phyloP scores from a whole-genome alignment of 1,139 yeast genomes.

The Zygotorulaspora mrakii region DNA sequence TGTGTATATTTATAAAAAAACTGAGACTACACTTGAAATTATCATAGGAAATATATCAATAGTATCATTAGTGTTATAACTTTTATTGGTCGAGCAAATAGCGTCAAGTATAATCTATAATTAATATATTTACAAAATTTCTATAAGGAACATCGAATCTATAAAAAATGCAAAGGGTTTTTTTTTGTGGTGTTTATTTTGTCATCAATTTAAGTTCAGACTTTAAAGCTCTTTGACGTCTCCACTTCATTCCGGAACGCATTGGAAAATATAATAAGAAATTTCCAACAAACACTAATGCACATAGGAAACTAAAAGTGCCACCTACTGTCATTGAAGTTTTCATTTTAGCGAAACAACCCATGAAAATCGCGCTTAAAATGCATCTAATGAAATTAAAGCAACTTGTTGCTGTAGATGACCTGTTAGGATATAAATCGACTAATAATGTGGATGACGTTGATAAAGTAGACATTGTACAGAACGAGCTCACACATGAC shows the following conservation, averaged over 20 bases:
- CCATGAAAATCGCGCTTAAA: slow-evolving; percentile 58
- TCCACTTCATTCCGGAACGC: slow-evolving; percentile 35
- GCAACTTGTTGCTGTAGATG: slow-evolving; percentile 61
- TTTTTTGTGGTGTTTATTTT: neutral
- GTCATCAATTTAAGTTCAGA: slow-evolving; percentile 15
- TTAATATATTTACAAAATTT: neutral
- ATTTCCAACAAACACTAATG: slow-evolving; percentile 28
- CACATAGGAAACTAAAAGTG: slow-evolving; percentile 54
- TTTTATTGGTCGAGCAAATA: too few species aligned
- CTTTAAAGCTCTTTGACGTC: slow-evolving; percentile 24
- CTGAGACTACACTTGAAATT: slow-evolving; percentile 2
- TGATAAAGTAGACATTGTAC: slow-evolving; percentile 51
- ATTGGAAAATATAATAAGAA: slow-evolving; percentile 32
- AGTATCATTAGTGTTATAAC: too few species aligned
- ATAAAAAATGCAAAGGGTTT: slow-evolving; percentile 1
- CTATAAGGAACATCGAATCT: neutral
- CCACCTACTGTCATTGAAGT: slow-evolving; percentile 55
- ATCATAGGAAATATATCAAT: too few species aligned
- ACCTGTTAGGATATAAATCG: slow-evolving; percentile 55
- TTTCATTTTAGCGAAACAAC: slow-evolving; percentile 58
- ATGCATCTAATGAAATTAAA: slow-evolving; percentile 60
- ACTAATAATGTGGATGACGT: slow-evolving; percentile 54
- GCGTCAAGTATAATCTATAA: too few species aligned
- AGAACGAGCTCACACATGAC: slow-evolving; percentile 51
- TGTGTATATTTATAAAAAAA: slow-evolving; percentile 3